Evolutionary conservation across 176 grass and related monocot genomes (phyloP).

Genomic region (Eragrostis curvula): DNA sequence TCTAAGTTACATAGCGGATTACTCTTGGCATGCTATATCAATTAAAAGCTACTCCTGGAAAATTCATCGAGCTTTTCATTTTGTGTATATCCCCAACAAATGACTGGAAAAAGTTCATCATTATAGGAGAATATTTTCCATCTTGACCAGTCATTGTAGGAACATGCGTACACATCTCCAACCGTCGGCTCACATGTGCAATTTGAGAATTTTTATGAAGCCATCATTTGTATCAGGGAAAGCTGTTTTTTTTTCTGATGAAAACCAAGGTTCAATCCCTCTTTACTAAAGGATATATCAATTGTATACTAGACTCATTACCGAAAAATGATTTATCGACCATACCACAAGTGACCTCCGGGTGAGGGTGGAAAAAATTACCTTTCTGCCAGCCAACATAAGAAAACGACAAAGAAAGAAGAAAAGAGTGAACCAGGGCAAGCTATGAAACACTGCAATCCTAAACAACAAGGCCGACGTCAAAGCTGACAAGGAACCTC

Average conservation of each 20-base stretch:
- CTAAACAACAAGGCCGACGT: neutral
- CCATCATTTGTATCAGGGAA: no score
- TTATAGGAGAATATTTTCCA: no score
- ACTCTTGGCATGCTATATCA: no score
- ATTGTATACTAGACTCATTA: neutral
- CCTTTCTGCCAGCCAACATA: neutral
- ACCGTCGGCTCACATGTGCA: no score
- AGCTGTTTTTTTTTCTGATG: neutral
- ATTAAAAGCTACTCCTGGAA: no score
- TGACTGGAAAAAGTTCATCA: no score
- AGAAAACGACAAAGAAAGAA: neutral
- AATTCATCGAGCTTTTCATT: no score
- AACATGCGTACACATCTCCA: no score
- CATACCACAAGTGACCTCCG: neutral
- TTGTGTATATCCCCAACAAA: no score
- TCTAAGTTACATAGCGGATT: no score
- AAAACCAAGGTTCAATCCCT: neutral
- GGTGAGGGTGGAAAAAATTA: neutral
- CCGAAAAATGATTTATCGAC: neutral
- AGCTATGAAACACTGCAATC: neutral
- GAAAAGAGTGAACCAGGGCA: neutral
- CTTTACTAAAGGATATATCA: neutral
- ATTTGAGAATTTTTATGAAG: no score
- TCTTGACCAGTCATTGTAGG: no score
- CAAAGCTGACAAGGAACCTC: neutral